Evolutionary conservation across 208 protist species (phyloP), one percentile per base, ranked within the genome.

Genomic region (Leishmania guyanensis): DNA sequence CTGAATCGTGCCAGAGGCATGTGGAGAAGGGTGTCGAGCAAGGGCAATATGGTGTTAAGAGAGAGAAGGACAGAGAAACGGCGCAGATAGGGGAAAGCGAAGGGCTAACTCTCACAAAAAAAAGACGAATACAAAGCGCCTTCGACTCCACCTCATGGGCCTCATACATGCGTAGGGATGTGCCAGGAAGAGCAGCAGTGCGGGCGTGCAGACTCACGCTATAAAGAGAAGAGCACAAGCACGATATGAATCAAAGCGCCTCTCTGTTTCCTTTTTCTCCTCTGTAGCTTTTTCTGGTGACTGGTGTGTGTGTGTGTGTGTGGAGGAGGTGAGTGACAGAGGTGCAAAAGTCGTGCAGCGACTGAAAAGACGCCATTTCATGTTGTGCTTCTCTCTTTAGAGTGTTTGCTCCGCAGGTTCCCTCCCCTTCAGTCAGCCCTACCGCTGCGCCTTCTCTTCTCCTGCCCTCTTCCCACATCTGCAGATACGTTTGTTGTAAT

Each of bases 241-340:
- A 68, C 17, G 68, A 20, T 26, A 56, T 68, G 53, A 76, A 72
- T 39, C 36, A 26, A 58, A 68, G 72, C 22, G 72, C 66, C 9
- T 43, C 36, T 33, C 43, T 43, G 39, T 79, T 79, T 66, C 46
- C 54, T 74, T 84, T 80, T 77, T 58, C 36, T 86, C 60, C 65
- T 70, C 81, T 60, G 14, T 75, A 69, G 10, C 71, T 73, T 36
- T 29, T 58, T 33, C 58, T 33, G 66, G 68, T 78, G 78, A 74
- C 51, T 84, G 14, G 16, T 54, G 10, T 66, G 56, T 46, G 43
- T 46, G 20, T 64, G 43, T 46, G 43, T 46, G 43, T 46, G 43
- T 46, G 43, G 43, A 46, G 43, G 43, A 6, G 43, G 43, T 46
- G 43, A 46, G 43, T 46, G 43, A 46, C 43, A 46, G 39, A 43